Percentiles rank a stretch among this genome's conserved stretches.
Evolutionary conservation across 2,329 filamentous ascomycete species (phyloP).

Genomic region (Bipolaris bicolor): DNA sequence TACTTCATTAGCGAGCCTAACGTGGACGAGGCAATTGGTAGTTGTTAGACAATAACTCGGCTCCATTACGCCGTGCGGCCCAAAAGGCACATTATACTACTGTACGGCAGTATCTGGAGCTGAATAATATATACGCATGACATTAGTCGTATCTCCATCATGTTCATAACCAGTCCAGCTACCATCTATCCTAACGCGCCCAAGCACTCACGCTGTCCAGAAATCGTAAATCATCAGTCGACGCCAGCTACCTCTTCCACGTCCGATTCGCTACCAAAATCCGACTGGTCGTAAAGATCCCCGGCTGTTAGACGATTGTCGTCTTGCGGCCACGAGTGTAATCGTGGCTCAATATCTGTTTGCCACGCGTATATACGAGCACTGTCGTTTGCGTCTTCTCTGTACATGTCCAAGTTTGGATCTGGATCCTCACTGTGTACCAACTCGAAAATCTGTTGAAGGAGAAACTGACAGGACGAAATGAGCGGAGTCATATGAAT

Average conservation of each 20-base stretch:
- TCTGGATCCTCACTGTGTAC: conserved; percentile 31
- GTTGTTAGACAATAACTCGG: too few relatives aligned
- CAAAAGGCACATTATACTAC: too few relatives aligned
- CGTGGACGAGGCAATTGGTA: too few relatives aligned
- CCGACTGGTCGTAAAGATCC: conserved; percentile 44
- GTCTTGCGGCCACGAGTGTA: conserved; percentile 36
- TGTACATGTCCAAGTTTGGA: conserved; percentile 24
- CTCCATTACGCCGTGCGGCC: too few relatives aligned
- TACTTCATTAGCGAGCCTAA: too few relatives aligned
- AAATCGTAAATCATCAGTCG: conserved; percentile 17
- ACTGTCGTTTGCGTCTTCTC: conserved; percentile 30
- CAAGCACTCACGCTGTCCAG: conserved; percentile 30
- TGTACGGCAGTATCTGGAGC: too few relatives aligned
- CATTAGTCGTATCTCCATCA: conserved; percentile 1
- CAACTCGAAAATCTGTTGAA: conserved; percentile 28
- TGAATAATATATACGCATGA: too few relatives aligned
- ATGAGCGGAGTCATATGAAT: conserved; percentile 37
- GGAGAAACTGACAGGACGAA: conserved; percentile 25
- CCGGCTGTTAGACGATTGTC: conserved; percentile 37
- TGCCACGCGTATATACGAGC: conserved; percentile 31
- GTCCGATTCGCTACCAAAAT: conserved; percentile 49
- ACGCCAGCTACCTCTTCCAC: conserved; percentile 35
- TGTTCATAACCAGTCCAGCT: not conserved
- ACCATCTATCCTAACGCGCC: conserved; percentile 8
- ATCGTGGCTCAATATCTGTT: conserved; percentile 30